A percentile compares a stretch with the other conserved stretches of the same genome.
phyloP scores from a whole-genome alignment of 164 flowering plant genomes.

The Liriodendron chinense region DNA sequence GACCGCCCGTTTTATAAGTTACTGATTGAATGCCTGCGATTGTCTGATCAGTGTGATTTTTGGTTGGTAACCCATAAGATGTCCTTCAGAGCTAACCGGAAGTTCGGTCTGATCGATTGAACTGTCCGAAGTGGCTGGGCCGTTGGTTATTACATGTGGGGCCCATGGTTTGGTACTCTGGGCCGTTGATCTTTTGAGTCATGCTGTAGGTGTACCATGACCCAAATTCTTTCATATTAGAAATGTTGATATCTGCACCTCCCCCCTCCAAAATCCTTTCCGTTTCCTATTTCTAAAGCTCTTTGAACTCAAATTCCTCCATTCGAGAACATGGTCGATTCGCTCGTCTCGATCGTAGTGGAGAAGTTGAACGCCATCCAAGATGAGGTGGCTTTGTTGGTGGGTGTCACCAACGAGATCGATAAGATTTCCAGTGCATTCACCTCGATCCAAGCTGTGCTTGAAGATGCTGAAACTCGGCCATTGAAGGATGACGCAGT shows the following conservation, averaged over 20 bases:
- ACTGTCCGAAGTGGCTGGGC: no score
- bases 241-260: background rate
- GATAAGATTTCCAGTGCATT: background rate
- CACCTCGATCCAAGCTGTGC: background rate
- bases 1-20: no score
- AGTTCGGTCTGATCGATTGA: no score
- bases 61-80: no score
- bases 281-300: background rate
- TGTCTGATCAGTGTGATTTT: no score
- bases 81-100: no score
- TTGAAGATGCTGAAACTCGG: background rate
- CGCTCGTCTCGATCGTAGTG: background rate
- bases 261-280: background rate
- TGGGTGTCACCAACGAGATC: background rate
- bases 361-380: background rate
- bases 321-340: background rate
- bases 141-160: no score
- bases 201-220: no score
- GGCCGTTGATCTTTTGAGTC: no score
- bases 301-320: background rate
- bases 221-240: no score
- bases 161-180: no score
- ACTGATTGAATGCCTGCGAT: no score
- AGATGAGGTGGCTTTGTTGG: background rate
- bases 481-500: background rate